Conservation (phyloP, 768 basidiomycete species). For the Calocybe indica region DNA sequence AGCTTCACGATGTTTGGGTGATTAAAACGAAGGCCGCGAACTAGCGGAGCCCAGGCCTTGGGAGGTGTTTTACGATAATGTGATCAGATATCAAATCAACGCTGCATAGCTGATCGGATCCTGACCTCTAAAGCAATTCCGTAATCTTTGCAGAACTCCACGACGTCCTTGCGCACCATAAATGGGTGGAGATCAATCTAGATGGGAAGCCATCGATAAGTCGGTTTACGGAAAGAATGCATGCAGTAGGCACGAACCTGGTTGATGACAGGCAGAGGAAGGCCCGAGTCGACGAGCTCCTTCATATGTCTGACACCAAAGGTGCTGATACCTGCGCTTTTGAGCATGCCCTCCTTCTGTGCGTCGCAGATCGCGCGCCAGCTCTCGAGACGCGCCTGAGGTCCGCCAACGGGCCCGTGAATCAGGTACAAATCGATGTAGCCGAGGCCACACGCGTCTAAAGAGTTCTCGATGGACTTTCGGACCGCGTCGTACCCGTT, state of each 20-base stretch:
- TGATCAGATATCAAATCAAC: neutral
- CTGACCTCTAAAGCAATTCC: conserved; percentile 59
- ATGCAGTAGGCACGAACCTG: conserved; percentile 34
- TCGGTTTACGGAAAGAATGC: conserved; percentile 2
- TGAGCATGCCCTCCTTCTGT: conserved; percentile 51
- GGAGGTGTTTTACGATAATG: neutral
- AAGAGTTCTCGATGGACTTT: conserved; percentile 45
- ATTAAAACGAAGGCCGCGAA: conserved; percentile 57
- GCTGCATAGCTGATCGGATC: neutral
- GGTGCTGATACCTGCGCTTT: conserved; percentile 60
- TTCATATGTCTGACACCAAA: conserved; percentile 56
- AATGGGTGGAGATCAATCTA: conserved; percentile 63
- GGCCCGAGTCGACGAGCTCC: conserved; percentile 38
- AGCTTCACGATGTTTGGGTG: conserved; percentile 50
- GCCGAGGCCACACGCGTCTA: conserved; percentile 48
- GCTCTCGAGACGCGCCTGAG: conserved; percentile 46
- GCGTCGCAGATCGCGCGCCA: conserved; percentile 66
- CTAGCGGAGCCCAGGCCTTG: conserved; percentile 72
- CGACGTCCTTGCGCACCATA: conserved; percentile 59
- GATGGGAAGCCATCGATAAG: conserved; percentile 1
- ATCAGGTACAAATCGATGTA: conserved; percentile 71
- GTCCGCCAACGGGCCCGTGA: conserved; percentile 62
- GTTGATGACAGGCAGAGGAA: conserved; percentile 52
- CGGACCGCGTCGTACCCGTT: conserved; percentile 41
- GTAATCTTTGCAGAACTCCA: conserved; percentile 49